phyloP scores from a whole-genome alignment of 805 yeast genomes.

The Nakazawaea molendinolei region DNA sequence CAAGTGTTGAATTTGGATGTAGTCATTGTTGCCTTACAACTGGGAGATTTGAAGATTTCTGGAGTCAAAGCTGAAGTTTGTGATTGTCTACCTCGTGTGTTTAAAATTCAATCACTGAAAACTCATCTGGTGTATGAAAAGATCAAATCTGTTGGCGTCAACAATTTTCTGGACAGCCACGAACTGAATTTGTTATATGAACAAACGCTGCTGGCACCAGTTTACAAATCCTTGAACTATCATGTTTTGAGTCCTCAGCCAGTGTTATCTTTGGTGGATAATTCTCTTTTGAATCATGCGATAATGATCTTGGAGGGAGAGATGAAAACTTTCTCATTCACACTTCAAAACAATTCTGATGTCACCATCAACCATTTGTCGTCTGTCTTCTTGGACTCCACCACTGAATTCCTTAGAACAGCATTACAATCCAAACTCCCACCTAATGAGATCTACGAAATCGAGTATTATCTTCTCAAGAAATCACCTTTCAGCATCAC shows the following conservation, averaged over 20 bases:
- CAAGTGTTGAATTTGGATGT: conserved; percentile 32
- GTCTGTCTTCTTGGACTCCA: conserved; percentile 66
- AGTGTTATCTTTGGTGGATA: conserved; percentile 40
- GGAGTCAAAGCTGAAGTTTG: conserved; percentile 47
- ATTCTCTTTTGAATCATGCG: conserved; percentile 57
- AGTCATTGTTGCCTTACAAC: conserved; percentile 38
- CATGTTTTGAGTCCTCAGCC: conserved; percentile 51
- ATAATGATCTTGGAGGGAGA: conserved; percentile 80
- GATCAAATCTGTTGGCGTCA: conserved; percentile 19
- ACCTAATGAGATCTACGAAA: conserved; percentile 63
- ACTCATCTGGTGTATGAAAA: conserved; percentile 18
- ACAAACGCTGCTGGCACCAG: conserved; percentile 14
- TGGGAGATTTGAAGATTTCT: conserved; percentile 41
- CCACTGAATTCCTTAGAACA: conserved; percentile 56
- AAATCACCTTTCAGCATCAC: conserved; percentile 50
- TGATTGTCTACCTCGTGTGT: conserved; percentile 41
- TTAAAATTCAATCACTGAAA: conserved; percentile 32
- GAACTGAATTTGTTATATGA: conserved; percentile 2
- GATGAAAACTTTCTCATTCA: conserved; percentile 38
- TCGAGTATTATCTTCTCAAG: conserved; percentile 59
- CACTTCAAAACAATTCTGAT: conserved; percentile 50
- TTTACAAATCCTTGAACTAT: conserved; percentile 23
- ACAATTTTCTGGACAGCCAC: not conserved
- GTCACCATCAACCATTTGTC: conserved; percentile 51
- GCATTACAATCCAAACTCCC: conserved; percentile 42